Base-by-base conservation (phyloP, 345 rosid species). In the Eucalyptus pauciflora region DNA sequence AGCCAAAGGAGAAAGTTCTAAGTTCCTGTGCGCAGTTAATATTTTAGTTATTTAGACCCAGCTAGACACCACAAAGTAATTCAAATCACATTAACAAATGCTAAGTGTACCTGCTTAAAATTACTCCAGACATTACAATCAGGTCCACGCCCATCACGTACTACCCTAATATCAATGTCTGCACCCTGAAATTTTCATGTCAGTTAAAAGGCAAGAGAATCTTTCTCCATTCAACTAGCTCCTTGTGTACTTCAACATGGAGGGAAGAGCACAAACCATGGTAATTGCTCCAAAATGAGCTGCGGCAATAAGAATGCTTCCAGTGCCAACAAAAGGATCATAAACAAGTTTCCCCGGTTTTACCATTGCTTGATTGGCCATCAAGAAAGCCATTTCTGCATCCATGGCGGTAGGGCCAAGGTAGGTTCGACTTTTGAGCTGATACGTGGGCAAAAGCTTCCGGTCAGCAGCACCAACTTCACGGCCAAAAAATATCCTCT, bases 361-460 rank as follows among this genome's bases (percentile, higher is more conserved):
- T 52, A 94, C 97, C 89, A 94, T 92, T 7, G 97, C 99, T 94
- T 98, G 99, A 91, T 98, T 98, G 20, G 98, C 98, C 99, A 98
- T 97, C 85, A 98, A 93, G 92, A 98, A 96, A 89, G 99, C 99
- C 94, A 97, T 92, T 92, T 98, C 99, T n/a, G 99, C 99, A 91
- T 96, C 99, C 99, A 98, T 96, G 64, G 99, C 98, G 25, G 99
- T 95, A 7, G 99, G 99, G 41, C 99, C 99, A 88, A 98, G 96
- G 92, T 97, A 98, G 41, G 41, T 95, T 12, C 98, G 97, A 92
- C 95, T 94, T 92, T 97, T 98, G 62, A 98, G 89, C 93, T 97
- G 97, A 90, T 97, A 98, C 10, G 95, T 96, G 11, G 99, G 99
- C 86, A 97, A 71, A 62, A 94, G 97, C 94, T 92, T 96, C 93